A percentile compares a stretch with the other conserved stretches of the same genome.
These are phyloP conservation scores for Oryza coarctata DNA, from an alignment of 176 grass and related monocot genomes.

Conservation along the genomic window DNA sequence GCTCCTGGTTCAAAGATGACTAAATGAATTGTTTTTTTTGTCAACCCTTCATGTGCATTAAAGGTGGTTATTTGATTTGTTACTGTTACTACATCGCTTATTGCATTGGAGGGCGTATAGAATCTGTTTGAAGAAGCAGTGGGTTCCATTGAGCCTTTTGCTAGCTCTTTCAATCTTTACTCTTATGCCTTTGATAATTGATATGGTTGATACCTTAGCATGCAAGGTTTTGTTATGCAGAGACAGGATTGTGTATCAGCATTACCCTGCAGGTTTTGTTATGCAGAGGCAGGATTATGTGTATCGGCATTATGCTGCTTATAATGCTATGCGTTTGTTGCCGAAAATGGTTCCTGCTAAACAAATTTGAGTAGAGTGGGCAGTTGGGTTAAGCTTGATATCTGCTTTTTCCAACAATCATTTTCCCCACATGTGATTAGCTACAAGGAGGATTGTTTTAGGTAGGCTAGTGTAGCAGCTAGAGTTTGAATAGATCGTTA, in stretches of 20 bases:
- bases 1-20: constrained; percentile 52
- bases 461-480: too few relatives aligned
- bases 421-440: constrained; percentile 35
- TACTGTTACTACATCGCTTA: constrained; percentile 5
- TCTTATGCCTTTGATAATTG: too few relatives aligned
- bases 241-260: constrained; percentile 39
- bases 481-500: too few relatives aligned
- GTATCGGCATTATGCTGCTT: constrained; percentile 36
- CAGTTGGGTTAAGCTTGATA: constrained; percentile 40
- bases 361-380: constrained; percentile 37
- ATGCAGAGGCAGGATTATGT: constrained; percentile 18
- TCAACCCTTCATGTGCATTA: neutral
- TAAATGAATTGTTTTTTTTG: constrained; percentile 18
- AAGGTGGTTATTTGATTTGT: neutral
- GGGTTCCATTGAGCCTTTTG: too few relatives aligned
- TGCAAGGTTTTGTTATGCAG: too few relatives aligned
- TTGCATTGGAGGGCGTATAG: constrained; percentile 26
- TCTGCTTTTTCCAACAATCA: constrained; percentile 52
- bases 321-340: constrained; percentile 28
- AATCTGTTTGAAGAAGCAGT: too few relatives aligned
- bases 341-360: constrained; percentile 46
- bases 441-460: too few relatives aligned
- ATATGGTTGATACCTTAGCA: too few relatives aligned
- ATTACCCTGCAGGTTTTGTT: neutral
- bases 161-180: too few relatives aligned